Percentiles rank a stretch among this genome's conserved stretches.
Evolutionary conservation across 2,329 filamentous ascomycete species (phyloP).

Genomic region (Colletotrichum sp.): DNA sequence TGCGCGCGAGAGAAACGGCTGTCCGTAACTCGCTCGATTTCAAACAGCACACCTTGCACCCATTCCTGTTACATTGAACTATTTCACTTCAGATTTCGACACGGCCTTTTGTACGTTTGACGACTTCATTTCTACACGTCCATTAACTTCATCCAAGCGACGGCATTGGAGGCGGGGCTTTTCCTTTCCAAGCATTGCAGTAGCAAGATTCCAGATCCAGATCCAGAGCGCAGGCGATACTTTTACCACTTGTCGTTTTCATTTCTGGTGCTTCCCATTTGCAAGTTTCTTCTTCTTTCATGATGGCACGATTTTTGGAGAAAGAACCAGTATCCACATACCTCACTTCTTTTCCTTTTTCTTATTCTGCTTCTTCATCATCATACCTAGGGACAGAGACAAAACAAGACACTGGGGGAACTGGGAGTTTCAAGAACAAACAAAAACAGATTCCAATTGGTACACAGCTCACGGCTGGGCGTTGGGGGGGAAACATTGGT

Average conservation of each 20-base stretch:
- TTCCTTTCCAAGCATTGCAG: not conserved
- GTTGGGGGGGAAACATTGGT: conserved; percentile 1
- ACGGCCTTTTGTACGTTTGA: conserved; percentile 16
- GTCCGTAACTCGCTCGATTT: not conserved
- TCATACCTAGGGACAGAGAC: conserved; percentile 8
- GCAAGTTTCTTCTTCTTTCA: not conserved
- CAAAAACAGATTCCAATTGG: not conserved
- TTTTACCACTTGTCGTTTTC: not conserved
- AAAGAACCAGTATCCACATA: conserved; percentile 9
- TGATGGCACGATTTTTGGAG: conserved; percentile 11
- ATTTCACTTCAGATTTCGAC: not conserved
- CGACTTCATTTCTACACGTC: not conserved
- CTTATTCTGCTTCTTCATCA: not conserved
- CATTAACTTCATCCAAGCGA: not conserved
- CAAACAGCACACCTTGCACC: not conserved
- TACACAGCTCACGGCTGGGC: conserved; percentile 3
- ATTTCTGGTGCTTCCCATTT: not conserved
- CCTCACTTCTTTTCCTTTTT: not conserved
- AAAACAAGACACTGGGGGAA: conserved; percentile 5
- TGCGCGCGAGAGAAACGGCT: not conserved
- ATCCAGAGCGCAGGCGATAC: not conserved
- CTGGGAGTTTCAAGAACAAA: conserved; percentile 9
- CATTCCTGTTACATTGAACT: not conserved
- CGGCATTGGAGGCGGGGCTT: not conserved
- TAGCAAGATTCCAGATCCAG: not conserved